A percentile compares a stretch with the other conserved stretches of the same genome.
Evolutionary conservation across 2,329 filamentous ascomycete genomes (phyloP).

Genomic region (Aaosphaeria arxii): DNA sequence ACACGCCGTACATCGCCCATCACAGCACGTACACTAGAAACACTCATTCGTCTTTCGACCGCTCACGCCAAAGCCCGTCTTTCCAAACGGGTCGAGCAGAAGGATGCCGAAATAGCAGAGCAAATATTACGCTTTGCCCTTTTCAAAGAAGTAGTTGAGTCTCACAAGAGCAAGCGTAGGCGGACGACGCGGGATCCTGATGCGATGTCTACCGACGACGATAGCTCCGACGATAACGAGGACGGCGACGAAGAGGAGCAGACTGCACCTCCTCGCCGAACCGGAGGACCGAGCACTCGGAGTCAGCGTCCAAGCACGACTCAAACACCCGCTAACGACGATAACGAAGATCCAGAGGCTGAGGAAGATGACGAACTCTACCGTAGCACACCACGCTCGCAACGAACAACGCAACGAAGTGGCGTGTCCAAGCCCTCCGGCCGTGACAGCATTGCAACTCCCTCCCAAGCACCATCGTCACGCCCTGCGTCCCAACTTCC

Average conservation of each 20-base stretch:
- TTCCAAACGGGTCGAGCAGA: constrained; percentile 83
- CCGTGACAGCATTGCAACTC: constrained; percentile 29
- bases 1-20: constrained; percentile 91
- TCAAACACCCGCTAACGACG: constrained; percentile 34
- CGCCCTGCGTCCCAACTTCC: constrained; percentile 70
- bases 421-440: constrained; percentile 21
- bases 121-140: constrained; percentile 88
- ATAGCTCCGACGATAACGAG: constrained; percentile 60
- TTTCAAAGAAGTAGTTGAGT: constrained; percentile 88
- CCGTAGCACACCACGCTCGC: constrained; percentile 47
- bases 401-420: constrained; percentile 44
- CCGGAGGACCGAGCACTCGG: constrained; percentile 37
- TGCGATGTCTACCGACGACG: constrained; percentile 54
- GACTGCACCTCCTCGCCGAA: constrained; percentile 29
- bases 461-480: constrained; percentile 72
- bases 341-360: constrained; percentile 43
- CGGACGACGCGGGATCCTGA: constrained; percentile 64
- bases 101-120: constrained; percentile 84
- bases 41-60: constrained; percentile 94
- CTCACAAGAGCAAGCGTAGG: constrained; percentile 78
- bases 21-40: constrained; percentile 95
- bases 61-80: constrained; percentile 92
- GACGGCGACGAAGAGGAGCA: constrained; percentile 48
- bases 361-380: constrained; percentile 56
- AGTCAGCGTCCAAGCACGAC: constrained; percentile 23